Conservation (phyloP, 169 alveolate genomes). For the Cryptosporidium ubiquitum region DNA sequence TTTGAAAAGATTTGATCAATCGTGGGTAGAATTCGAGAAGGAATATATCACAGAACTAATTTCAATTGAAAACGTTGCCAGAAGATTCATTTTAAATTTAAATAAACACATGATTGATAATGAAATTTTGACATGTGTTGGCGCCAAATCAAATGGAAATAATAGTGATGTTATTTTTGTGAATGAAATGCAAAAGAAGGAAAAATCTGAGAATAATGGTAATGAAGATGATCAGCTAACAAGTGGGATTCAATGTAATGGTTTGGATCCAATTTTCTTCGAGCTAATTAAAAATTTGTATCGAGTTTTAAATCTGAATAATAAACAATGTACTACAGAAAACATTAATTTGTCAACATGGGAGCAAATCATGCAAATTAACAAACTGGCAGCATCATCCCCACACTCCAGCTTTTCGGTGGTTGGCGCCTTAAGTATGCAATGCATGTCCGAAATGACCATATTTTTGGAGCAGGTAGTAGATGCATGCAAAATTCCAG, state of each 20-base stretch:
- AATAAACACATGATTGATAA: slow-evolving; percentile 13
- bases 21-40: slow-evolving; percentile 46
- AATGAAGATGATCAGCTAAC: not conserved
- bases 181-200: not conserved
- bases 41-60: slow-evolving; percentile 39
- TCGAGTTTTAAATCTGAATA: slow-evolving; percentile 28
- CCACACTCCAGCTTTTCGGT: slow-evolving; percentile 29
- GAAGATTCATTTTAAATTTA: slow-evolving; percentile 47
- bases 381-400: not conserved
- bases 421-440: slow-evolving; percentile 22
- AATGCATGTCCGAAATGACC: slow-evolving; percentile 12
- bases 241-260: not conserved
- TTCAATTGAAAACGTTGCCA: slow-evolving; percentile 46
- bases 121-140: not conserved
- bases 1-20: slow-evolving; percentile 35
- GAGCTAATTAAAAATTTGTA: slow-evolving; percentile 8
- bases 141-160: not conserved
- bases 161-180: not conserved
- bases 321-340: slow-evolving; percentile 5
- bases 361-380: slow-evolving; percentile 38
- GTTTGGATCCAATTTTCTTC: slow-evolving; percentile 10
- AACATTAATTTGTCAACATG: slow-evolving; percentile 43
- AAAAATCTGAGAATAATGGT: not conserved
- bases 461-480: slow-evolving; percentile 2
- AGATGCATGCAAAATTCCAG: slow-evolving; percentile 39